Conservation (phyloP, 305 asterid species). For the Galium porrigens region DNA sequence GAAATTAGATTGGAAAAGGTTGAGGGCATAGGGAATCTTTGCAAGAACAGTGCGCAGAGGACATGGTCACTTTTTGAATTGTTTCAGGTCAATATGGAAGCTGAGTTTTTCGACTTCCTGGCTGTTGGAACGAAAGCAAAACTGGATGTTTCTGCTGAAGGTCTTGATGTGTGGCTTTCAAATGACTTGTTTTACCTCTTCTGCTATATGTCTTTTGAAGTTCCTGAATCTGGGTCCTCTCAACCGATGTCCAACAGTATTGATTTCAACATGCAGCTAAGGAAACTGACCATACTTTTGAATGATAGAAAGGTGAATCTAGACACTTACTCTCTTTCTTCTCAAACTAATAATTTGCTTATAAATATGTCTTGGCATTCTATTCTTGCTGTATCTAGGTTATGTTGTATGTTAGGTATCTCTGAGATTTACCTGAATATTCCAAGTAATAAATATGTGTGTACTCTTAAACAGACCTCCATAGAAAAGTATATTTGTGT, state of each 20-base stretch:
- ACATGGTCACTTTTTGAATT: constrained; percentile 65
- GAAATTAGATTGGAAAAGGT: constrained; percentile 37
- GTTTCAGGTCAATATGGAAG: constrained; percentile 47
- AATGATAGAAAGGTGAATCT: constrained; percentile 69
- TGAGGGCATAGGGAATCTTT: constrained; percentile 44
- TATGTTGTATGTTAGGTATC: constrained; percentile 1
- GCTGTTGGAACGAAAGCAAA: constrained; percentile 27
- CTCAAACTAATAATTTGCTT: neutral
- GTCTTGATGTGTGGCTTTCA: constrained; percentile 58
- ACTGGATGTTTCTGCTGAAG: constrained; percentile 42
- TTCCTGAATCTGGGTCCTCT: constrained; percentile 39
- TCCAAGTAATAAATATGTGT: neutral
- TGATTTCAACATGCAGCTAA: constrained; percentile 40
- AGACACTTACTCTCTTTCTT: neutral
- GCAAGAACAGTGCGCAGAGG: constrained; percentile 27
- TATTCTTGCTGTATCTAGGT: neutral
- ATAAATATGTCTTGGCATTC: neutral
- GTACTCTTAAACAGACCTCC: neutral
- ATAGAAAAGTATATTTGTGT: neutral
- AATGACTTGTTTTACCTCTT: constrained; percentile 44
- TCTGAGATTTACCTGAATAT: neutral
- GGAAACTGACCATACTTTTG: constrained; percentile 57
- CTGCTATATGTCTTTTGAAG: constrained; percentile 38
- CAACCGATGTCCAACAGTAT: constrained; percentile 29
- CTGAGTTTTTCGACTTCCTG: constrained; percentile 33